Conservation (phyloP, 371 early-diverging fungal genomes). For the Mucor circinelloides region DNA sequence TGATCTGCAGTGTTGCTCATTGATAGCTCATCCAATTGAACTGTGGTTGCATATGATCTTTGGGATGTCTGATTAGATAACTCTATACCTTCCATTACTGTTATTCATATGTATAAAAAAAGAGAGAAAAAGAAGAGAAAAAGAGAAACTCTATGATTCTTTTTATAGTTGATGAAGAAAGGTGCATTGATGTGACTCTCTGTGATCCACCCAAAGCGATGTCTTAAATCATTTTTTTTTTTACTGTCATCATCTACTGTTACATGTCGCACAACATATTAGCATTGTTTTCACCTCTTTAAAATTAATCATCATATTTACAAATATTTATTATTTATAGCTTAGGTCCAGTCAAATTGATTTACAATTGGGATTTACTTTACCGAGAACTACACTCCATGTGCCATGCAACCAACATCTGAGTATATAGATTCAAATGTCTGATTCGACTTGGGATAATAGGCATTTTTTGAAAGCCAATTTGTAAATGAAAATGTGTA, state of each 20-base stretch:
- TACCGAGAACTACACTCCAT: neutral
- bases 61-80: neutral
- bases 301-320: neutral
- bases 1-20: neutral
- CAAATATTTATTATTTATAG: neutral
- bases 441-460: neutral
- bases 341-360: neutral
- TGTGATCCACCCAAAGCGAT: neutral
- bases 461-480: neutral
- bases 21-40: neutral
- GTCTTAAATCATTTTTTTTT: neutral
- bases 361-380: neutral
- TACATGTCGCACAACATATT: neutral
- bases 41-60: neutral
- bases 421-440: neutral
- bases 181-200: neutral
- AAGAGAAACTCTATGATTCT: neutral
- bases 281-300: neutral
- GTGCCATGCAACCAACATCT: neutral
- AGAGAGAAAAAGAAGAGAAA: neutral
- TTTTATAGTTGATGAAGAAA: neutral
- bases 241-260: neutral
- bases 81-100: slow-evolving; percentile 12
- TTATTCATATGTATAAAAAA: neutral
- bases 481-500: neutral